These are phyloP conservation scores for Coffea humblotiana DNA, from an alignment of 305 asterid species.

Conservation along the genomic window DNA sequence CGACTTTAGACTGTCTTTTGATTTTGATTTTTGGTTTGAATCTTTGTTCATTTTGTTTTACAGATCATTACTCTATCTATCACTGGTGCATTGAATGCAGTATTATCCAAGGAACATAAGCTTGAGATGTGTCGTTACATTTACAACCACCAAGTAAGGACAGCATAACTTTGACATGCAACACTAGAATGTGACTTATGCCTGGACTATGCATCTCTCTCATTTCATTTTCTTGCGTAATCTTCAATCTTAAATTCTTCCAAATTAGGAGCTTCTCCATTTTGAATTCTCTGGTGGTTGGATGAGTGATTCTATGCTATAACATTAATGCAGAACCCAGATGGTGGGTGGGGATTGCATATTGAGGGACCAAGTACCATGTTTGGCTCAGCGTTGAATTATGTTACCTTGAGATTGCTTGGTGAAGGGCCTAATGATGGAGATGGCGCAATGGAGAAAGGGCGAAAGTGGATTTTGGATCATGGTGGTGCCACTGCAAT, in stretches of 20 bases:
- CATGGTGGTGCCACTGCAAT: conserved; percentile 92
- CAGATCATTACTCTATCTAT: conserved; percentile 76
- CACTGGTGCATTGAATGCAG: conserved; percentile 87
- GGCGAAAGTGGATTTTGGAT: conserved; percentile 78
- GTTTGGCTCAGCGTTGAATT: conserved; percentile 88
- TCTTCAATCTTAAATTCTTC: conserved; percentile 2
- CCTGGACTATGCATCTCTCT: conserved; percentile 15
- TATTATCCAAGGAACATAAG: conserved; percentile 75
- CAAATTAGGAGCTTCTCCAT: conserved; percentile 15
- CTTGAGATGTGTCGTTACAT: conserved; percentile 88
- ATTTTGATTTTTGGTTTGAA: conserved; percentile 5
- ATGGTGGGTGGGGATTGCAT: conserved; percentile 99
- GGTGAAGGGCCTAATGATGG: conserved; percentile 93
- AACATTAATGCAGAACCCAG: conserved; percentile 61
- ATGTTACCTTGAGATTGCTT: conserved; percentile 85
- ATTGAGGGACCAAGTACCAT: conserved; percentile 95
- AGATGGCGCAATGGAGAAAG: conserved; percentile 90
- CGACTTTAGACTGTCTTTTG: conserved; percentile 2
- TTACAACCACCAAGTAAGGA: conserved; percentile 88
- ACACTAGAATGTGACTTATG: conserved; percentile 8
- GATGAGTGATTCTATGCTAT: conserved; percentile 24
- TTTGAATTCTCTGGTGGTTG: conserved; percentile 10
- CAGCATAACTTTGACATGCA: conserved; percentile 16
- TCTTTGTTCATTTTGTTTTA: conserved; percentile 24
- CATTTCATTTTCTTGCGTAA: not conserved